Percentiles rank a stretch among this genome's conserved stretches.
These are phyloP conservation scores for Senna siamea DNA, from an alignment of 306 rosid species.

Conservation along the genomic window DNA sequence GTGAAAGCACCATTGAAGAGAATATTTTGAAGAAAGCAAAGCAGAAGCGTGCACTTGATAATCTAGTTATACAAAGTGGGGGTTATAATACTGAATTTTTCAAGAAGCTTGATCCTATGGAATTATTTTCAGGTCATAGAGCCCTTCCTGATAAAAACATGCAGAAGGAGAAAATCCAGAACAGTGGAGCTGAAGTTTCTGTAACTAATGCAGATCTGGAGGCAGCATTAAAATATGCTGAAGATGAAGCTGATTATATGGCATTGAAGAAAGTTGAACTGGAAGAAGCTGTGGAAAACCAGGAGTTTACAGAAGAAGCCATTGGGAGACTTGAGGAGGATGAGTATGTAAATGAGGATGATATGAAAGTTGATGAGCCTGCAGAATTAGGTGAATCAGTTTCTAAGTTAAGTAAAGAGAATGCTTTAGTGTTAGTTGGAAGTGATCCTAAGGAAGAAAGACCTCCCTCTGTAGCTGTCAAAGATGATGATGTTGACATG, in stretches of 20 bases:
- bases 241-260: slow-evolving; percentile 99
- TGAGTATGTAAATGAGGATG: slow-evolving; percentile 85
- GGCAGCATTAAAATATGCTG: slow-evolving; percentile 87
- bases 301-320: slow-evolving; percentile 96
- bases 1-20: slow-evolving; percentile 97
- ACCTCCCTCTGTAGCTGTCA: slow-evolving; percentile 50
- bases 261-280: slow-evolving; percentile 92
- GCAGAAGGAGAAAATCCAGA: slow-evolving; percentile 68
- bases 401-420: slow-evolving; percentile 63
- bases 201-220: slow-evolving; percentile 86
- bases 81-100: slow-evolving; percentile 96
- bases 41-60: slow-evolving; percentile 96
- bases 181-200: slow-evolving; percentile 60
- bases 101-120: slow-evolving; percentile 97
- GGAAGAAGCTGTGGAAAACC: slow-evolving; percentile 98
- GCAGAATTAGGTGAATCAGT: slow-evolving; percentile 59
- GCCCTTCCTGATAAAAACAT: slow-evolving; percentile 64
- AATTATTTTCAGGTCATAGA: slow-evolving; percentile 87
- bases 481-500: slow-evolving; percentile 91
- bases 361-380: slow-evolving; percentile 73
- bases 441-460: slow-evolving; percentile 66
- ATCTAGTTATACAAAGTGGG: slow-evolving; percentile 98
- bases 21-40: slow-evolving; percentile 97
- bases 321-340: slow-evolving; percentile 95
- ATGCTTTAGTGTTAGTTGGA: slow-evolving; percentile 45